Base-by-base conservation (phyloP, 768 basidiomycete genomes). In the Kwoniella sp. region DNA sequence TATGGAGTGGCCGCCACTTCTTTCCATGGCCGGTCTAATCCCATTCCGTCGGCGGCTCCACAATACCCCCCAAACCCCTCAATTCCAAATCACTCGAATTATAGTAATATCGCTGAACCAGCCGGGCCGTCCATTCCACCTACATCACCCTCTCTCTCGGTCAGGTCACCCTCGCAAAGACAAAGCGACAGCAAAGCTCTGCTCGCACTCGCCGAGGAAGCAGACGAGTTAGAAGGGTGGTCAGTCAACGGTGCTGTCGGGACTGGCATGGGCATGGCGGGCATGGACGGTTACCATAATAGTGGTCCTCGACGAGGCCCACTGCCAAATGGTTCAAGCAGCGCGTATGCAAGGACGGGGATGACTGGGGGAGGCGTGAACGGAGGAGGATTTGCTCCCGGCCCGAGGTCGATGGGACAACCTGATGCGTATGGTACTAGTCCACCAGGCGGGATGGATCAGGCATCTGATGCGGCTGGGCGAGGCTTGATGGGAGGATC, bases 171-270 rank as follows among this genome's bases (percentile, higher is more conserved):
- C 15, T 55, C 47, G 15, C 33, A 65, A 4, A 57, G 72, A 36
- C 66, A 66, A 5, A 70, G 66, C 26, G 75, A 79, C 36, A 72
- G 70, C 9, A 79, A 79, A 62, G 78, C 78, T 2, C 58, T 79
- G 8, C 63, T 79, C 1, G 78, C 78, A 12, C 59, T 79, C 3
- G 78, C 78, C 0, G 78, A 79, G 56, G 78, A 75, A 60, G 75
- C 73, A 8, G 78, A 79, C 49, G 77, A 77, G 40, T 48, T 76
- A 21, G 78, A 79, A 60, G 74, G 69, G 6, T 77, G 77, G 77
- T 56, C 49, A n/a, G 68, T 73, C n/a, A 65, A 70, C 30, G 72
- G 74, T 12, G 66, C 68, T 27, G 46, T 73, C 12, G 69, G 65
- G 25, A 44, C 7, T 15, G 40, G 40, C 40, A 44, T 44, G 40